Evolutionary conservation across 2,329 filamentous ascomycete genomes (phyloP), one percentile per base, ranked within the genome.

Genomic region (Colletotrichum eremochloae): DNA sequence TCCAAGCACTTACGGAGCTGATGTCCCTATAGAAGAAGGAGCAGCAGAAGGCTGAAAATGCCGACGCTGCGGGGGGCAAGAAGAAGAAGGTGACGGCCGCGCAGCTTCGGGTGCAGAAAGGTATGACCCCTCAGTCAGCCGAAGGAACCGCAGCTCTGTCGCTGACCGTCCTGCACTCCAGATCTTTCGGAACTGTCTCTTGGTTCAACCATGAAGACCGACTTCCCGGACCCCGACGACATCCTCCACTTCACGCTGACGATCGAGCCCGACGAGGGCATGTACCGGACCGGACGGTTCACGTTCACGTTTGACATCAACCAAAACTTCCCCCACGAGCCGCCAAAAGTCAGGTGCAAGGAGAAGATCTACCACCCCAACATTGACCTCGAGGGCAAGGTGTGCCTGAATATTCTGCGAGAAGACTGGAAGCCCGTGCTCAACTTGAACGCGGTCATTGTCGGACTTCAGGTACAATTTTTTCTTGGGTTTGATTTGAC

Each of bases 291-390:
- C 77, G 96, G 96, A 69, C 86, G 87, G 72, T 99, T 98, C 84
- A 91, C 91, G 72, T 99, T 99, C 83, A 93, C 90, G 75, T 98
- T 99, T 83, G 89, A 90, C 75, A 97, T 99, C 85, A 95, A 94
- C 83, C 93, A 96, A 80, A 96, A 93, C 85, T 99, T 97, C 84
- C 96, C 96, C 0, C 96, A 98, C 84, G 95, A 98, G 81, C 95
- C 96, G 74, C 96, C 96, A 29, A 98, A 98, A 84, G 96, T 99
- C 77, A 96, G 94, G 80, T 98, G 96, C 85, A 93, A 92, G 77
- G 94, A 99, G 84, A 98, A 97, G 87, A 98, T 99, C 78, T 99
- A 99, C 85, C 96, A 99, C 81, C 96, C 96, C 7, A 99, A 99
- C 83, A 99, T 99, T 81, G 96, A 99, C 80, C 88, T 97, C 52